Conservation (phyloP, 192 early-diverging fungal genomes). For the Backusella tuberculispora region DNA sequence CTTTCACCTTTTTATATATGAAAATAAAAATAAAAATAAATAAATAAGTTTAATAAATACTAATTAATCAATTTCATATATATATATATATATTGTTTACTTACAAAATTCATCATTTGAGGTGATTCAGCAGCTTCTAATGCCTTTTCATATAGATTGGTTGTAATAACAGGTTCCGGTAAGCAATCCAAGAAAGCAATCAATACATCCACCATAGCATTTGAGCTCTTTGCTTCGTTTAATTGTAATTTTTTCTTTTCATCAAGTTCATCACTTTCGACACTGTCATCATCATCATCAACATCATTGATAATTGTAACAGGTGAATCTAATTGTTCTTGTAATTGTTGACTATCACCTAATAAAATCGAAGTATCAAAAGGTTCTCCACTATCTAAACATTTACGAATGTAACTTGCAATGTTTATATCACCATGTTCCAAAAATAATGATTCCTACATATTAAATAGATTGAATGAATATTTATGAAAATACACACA, state of each 20-base stretch:
- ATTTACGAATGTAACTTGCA: constrained; percentile 72
- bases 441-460: constrained; percentile 67
- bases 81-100: too few species aligned
- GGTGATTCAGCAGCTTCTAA: constrained; percentile 58
- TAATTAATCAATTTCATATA: constrained; percentile 23
- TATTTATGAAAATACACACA: background rate
- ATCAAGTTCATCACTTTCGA: constrained; percentile 14
- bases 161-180: constrained; percentile 74
- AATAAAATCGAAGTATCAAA: constrained; percentile 60
- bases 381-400: constrained; percentile 74
- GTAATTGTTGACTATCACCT: constrained; percentile 15
- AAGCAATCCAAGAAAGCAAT: constrained; percentile 73
- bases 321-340: background rate
- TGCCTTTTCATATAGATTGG: constrained; percentile 61
- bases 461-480: constrained; percentile 31
- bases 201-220: constrained; percentile 73
- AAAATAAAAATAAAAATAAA: constrained; percentile 31
- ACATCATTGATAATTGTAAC: background rate
- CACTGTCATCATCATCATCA: constrained; percentile 20
- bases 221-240: constrained; percentile 59
- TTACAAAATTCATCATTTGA: constrained; percentile 43
- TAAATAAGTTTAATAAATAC: constrained; percentile 20
- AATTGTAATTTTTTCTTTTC: background rate
- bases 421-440: constrained; percentile 64
- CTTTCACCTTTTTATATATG: constrained; percentile 48